phyloP scores from a whole-genome alignment of 2,329 filamentous ascomycete species.

The Ophiocordyceps sinensis region DNA sequence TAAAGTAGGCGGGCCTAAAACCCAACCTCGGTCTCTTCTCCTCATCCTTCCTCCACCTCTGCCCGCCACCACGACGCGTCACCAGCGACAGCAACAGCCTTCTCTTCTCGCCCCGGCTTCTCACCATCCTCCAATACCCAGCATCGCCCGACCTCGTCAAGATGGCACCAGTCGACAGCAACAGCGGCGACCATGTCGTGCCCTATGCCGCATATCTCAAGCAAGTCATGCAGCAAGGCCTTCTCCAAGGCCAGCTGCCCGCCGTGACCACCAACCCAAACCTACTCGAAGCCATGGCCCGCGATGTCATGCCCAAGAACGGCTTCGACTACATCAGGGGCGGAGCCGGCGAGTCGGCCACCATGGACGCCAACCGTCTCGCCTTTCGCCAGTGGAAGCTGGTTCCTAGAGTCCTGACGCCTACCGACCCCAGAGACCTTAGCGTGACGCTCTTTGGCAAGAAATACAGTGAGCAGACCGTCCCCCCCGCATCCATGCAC shows the following conservation, averaged over 20 bases:
- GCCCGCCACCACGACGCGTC: too few relatives aligned
- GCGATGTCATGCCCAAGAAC: constrained; percentile 27
- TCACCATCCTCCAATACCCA: too few relatives aligned
- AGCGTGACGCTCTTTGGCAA: constrained; percentile 36
- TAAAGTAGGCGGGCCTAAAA: too few relatives aligned
- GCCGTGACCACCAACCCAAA: constrained; percentile 44
- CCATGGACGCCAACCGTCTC: constrained; percentile 43
- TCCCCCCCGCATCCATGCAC: not conserved
- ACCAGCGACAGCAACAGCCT: not conserved
- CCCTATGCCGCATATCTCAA: constrained; percentile 28
- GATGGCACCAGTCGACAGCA: not conserved
- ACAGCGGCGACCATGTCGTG: not conserved
- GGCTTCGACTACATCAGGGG: constrained; percentile 47
- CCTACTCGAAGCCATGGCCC: constrained; percentile 39
- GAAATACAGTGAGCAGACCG: constrained; percentile 20
- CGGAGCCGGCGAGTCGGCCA: constrained; percentile 46
- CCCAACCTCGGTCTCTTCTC: too few relatives aligned
- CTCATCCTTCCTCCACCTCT: too few relatives aligned
- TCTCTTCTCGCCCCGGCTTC: too few relatives aligned
- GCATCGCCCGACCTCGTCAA: not conserved
- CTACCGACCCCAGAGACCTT: constrained; percentile 30
- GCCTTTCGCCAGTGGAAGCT: constrained; percentile 40
- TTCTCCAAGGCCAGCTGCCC: constrained; percentile 31
- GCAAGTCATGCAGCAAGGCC: constrained; percentile 36
- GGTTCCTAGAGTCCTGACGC: constrained; percentile 35